These are phyloP conservation scores for Ceratocystis albifundus DNA, from an alignment of 2,329 filamentous ascomycete species.

Conservation along the genomic window DNA sequence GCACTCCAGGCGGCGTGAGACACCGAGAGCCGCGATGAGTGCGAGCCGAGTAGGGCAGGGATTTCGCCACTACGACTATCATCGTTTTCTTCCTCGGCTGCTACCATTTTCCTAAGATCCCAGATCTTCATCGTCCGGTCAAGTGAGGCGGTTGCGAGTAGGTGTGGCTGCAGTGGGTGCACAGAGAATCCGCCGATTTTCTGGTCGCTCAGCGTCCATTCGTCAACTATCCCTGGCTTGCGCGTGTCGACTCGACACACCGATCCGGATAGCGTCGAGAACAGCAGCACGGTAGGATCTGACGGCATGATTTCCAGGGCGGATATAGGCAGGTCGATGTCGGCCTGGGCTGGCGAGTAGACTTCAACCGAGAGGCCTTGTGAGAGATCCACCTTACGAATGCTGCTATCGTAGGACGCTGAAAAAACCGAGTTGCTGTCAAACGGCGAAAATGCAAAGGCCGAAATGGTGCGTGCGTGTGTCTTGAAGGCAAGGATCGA, in stretches of 20 bases:
- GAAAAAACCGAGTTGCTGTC: slow-evolving; percentile 69
- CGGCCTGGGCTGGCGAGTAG: slow-evolving; percentile 59
- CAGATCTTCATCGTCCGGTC: slow-evolving; percentile 85
- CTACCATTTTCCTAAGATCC: slow-evolving; percentile 72
- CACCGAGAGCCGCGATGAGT: slow-evolving; percentile 71
- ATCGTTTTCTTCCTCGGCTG: slow-evolving; percentile 46
- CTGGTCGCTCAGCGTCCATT: slow-evolving; percentile 68
- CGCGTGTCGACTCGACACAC: slow-evolving; percentile 67
- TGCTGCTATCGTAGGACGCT: slow-evolving; percentile 84
- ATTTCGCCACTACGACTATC: slow-evolving; percentile 35
- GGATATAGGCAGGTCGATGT: slow-evolving; percentile 68
- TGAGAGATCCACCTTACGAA: slow-evolving; percentile 72
- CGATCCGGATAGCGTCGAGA: slow-evolving; percentile 71
- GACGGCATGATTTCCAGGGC: slow-evolving; percentile 65
- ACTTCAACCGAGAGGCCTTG: slow-evolving; percentile 70
- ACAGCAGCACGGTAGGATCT: slow-evolving; percentile 65
- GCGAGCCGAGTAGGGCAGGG: slow-evolving; percentile 66
- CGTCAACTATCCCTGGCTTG: slow-evolving; percentile 6
- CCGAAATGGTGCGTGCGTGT: slow-evolving; percentile 77
- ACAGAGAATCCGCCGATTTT: slow-evolving; percentile 93
- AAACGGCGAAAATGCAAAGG: slow-evolving; percentile 63
- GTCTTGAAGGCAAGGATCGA: slow-evolving; percentile 83
- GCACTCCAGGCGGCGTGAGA: slow-evolving; percentile 86
- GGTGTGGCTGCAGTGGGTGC: slow-evolving; percentile 66
- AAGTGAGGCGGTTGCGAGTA: slow-evolving; percentile 78